phyloP scores from a whole-genome alignment of 176 grass and related monocot genomes.

The Pontederia crassipes region DNA sequence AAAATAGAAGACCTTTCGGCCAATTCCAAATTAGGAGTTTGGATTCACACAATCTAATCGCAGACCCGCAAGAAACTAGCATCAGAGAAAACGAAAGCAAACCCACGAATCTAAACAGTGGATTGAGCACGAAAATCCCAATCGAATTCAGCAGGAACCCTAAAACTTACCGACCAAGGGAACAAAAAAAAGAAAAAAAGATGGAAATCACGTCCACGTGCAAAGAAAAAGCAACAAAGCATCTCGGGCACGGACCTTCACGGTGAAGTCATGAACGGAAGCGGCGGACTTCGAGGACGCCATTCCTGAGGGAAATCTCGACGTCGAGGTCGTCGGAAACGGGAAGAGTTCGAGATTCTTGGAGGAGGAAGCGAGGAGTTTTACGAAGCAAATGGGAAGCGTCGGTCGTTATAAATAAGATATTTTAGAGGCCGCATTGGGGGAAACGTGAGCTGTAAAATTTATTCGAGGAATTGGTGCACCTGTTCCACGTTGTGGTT shows the following conservation, averaged over 20 bases:
- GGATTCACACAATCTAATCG: neutral
- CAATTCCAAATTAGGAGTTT: neutral
- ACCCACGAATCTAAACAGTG: neutral
- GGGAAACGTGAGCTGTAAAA: too few relatives aligned
- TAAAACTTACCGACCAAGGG: neutral
- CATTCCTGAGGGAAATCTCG: conserved; percentile 34
- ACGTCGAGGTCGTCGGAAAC: too few relatives aligned
- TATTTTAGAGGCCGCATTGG: too few relatives aligned
- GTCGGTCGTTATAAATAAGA: too few relatives aligned
- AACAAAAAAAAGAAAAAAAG: neutral
- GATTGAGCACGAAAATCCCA: too few relatives aligned
- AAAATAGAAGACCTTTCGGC: neutral
- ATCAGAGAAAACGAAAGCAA: neutral
- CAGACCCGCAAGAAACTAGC: neutral
- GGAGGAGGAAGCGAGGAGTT: too few relatives aligned
- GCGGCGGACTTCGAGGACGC: conserved; percentile 44
- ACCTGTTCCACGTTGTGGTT: too few relatives aligned
- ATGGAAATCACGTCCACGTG: neutral
- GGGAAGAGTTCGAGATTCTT: too few relatives aligned
- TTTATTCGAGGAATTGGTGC: too few relatives aligned
- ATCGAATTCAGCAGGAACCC: neutral
- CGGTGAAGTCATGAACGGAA: conserved; percentile 85
- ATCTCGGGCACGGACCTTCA: conserved; percentile 43
- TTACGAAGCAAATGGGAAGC: too few relatives aligned
- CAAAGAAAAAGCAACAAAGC: neutral